These are phyloP conservation scores for Marasmius oreades DNA, from an alignment of 1,284 basidiomycete species.

Conservation along the genomic window DNA sequence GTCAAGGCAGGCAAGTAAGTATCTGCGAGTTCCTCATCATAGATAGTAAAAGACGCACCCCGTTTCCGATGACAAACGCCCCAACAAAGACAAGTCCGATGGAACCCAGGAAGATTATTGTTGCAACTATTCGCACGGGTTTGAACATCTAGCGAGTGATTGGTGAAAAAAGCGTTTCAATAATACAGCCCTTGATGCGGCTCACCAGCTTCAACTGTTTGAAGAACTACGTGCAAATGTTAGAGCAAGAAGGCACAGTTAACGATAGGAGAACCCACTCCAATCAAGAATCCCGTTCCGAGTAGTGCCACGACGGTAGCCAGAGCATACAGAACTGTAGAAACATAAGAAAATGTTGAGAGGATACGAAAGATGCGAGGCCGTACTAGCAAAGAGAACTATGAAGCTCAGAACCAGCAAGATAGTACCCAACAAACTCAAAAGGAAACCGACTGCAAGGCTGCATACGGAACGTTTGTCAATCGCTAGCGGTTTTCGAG, in stretches of 20 bases:
- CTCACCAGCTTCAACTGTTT: constrained; percentile 77
- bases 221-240: constrained; percentile 49
- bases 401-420: constrained; percentile 73
- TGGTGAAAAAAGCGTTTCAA: constrained; percentile 4
- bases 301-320: constrained; percentile 82
- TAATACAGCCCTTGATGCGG: neutral
- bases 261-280: constrained; percentile 43
- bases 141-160: constrained; percentile 78
- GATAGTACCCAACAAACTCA: constrained; percentile 81
- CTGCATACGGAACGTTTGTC: constrained; percentile 31
- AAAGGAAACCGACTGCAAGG: constrained; percentile 66
- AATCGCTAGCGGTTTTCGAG: neutral
- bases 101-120: constrained; percentile 73
- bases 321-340: constrained; percentile 74
- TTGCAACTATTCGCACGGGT: constrained; percentile 83
- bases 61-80: constrained; percentile 70
- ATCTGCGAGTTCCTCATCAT: neutral
- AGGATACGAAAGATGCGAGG: neutral
- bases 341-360: constrained; percentile 8
- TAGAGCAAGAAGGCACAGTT: constrained; percentile 1
- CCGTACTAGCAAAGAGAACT: constrained; percentile 76
- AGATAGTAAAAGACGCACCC: constrained; percentile 44
- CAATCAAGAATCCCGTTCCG: constrained; percentile 89
- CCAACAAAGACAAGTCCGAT: constrained; percentile 79
- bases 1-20: neutral